Percentiles rank a stretch among this genome's conserved stretches.
phyloP scores from a whole-genome alignment of 495 filamentous ascomycete species.

The Penicillium cosmopolitanum region DNA sequence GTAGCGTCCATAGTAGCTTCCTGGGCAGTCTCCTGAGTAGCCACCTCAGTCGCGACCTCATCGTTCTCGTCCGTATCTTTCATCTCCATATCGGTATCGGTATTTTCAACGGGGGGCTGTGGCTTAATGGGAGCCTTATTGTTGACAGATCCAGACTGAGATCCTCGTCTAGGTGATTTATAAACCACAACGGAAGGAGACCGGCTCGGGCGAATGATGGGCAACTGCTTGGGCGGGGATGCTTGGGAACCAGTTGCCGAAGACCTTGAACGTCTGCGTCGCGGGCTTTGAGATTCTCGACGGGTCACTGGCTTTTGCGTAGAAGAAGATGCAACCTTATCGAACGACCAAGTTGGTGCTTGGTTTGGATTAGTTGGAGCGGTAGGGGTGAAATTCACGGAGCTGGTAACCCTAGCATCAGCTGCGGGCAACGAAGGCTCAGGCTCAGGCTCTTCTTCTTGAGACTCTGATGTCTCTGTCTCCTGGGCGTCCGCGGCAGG shows the following conservation, averaged over 20 bases:
- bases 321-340: not conserved
- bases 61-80: no score
- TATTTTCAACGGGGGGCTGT: not conserved
- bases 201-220: not conserved
- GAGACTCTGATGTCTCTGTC: not conserved
- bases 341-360: not conserved
- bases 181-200: not conserved
- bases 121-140: not conserved
- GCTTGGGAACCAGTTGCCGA: not conserved
- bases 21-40: no score
- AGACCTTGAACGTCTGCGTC: not conserved
- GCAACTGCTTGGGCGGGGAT: not conserved
- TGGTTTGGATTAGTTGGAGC: not conserved
- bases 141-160: not conserved
- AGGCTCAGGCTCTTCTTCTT: not conserved
- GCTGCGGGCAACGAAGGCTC: not conserved
- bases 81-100: not conserved
- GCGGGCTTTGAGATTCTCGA: not conserved
- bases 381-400: not conserved
- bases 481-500: no score
- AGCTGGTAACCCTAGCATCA: not conserved
- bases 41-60: no score
- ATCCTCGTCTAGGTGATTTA: not conserved
- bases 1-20: slow-evolving; percentile 1
- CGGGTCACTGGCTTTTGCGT: not conserved